phyloP scores from a whole-genome alignment of 768 basidiomycete species.

The Agrocybe pediades region DNA sequence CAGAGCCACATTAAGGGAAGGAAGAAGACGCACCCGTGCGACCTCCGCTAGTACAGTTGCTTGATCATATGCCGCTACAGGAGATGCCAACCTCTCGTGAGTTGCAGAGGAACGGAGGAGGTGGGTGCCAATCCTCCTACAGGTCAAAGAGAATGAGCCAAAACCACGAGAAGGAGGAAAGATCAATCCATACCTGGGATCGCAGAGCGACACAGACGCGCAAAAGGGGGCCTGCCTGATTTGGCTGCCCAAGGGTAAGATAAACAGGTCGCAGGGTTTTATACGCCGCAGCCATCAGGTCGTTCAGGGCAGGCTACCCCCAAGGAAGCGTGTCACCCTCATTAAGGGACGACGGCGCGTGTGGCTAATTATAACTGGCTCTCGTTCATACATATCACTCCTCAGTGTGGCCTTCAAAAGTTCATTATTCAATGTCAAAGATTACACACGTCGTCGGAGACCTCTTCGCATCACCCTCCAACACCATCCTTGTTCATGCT shows the following conservation, averaged over 20 bases:
- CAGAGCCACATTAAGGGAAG: too few species aligned
- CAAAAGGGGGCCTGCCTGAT: not conserved
- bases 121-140: not conserved
- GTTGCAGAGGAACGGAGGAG: not conserved
- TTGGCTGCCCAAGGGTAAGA: not conserved
- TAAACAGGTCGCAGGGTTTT: not conserved
- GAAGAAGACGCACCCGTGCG: too few species aligned
- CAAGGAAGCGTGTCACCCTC: not conserved
- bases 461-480: conserved; percentile 36
- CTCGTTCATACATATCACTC: too few species aligned
- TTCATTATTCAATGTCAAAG: conserved; percentile 3
- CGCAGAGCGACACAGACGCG: not conserved
- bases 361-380: not conserved
- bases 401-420: not conserved
- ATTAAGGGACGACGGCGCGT: not conserved
- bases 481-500: conserved; percentile 40
- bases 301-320: not conserved
- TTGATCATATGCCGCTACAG: too few species aligned
- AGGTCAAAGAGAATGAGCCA: not conserved
- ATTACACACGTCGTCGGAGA: conserved; percentile 34
- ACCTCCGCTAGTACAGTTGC: too few species aligned
- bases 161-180: not conserved
- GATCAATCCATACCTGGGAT: not conserved
- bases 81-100: not conserved
- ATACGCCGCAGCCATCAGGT: not conserved